These are phyloP conservation scores for Beauveria brongniartii DNA, from an alignment of 2,329 filamentous ascomycete genomes.

Conservation along the genomic window DNA sequence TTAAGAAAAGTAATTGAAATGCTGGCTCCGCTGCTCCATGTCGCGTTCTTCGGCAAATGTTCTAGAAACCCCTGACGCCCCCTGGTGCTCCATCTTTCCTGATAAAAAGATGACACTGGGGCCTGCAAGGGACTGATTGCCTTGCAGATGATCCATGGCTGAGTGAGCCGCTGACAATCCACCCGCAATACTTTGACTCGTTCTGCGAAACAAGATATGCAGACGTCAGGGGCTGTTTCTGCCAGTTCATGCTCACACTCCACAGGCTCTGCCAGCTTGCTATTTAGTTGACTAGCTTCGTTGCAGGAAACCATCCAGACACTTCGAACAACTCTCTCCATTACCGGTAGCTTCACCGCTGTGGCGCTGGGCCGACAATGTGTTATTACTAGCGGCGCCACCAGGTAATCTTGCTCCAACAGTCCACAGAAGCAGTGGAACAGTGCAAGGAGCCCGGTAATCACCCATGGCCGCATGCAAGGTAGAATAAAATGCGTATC, in stretches of 20 bases:
- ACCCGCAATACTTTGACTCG: neutral
- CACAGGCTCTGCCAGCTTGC: neutral
- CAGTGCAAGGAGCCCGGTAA: neutral
- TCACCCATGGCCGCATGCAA: neutral
- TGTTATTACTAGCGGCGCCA: neutral
- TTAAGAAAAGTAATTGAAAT: neutral
- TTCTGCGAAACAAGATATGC: neutral
- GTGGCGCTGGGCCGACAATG: neutral
- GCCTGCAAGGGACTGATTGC: neutral
- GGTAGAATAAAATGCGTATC: neutral
- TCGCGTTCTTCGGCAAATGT: neutral
- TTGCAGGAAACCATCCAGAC: neutral
- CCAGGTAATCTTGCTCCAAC: neutral
- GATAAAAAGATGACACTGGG: neutral
- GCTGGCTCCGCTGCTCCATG: too few relatives aligned
- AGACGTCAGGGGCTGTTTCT: conserved; percentile 8
- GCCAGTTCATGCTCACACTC: conserved; percentile 3
- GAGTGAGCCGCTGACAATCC: neutral
- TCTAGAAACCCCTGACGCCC: conserved; percentile 5
- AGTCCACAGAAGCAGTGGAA: neutral
- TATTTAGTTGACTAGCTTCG: neutral
- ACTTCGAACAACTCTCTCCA: neutral
- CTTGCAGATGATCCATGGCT: neutral
- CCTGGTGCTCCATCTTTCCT: neutral
- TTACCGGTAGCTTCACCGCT: neutral